These are phyloP conservation scores for Calonectria crousiana DNA, from an alignment of 2,329 filamentous ascomycete genomes.

Conservation along the genomic window DNA sequence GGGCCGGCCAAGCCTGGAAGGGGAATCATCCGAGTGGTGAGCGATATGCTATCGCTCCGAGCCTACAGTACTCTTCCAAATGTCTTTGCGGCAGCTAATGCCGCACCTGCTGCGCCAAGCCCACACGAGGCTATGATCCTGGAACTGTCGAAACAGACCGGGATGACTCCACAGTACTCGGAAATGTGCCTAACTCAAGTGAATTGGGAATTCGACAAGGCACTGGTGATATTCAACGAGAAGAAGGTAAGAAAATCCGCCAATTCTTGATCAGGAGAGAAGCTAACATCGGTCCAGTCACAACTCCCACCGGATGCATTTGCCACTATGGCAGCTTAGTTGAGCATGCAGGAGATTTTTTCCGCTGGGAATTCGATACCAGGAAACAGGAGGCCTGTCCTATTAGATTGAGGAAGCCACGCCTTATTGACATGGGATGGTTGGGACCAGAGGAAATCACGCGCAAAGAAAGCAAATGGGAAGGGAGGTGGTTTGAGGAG, in stretches of 20 bases:
- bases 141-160: conserved; percentile 81
- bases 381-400: neutral
- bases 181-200: conserved; percentile 84
- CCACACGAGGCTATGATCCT: conserved; percentile 78
- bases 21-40: conserved; percentile 79
- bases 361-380: neutral
- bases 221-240: conserved; percentile 79
- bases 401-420: neutral
- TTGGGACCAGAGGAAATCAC: neutral
- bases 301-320: conserved; percentile 65
- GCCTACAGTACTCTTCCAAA: conserved; percentile 69
- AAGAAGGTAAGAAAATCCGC: conserved; percentile 70
- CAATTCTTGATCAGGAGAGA: neutral
- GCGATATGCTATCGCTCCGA: conserved; percentile 81
- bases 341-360: neutral
- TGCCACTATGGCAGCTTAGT: conserved; percentile 30
- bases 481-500: conserved; percentile 28
- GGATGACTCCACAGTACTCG: conserved; percentile 84
- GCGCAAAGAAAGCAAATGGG: conserved; percentile 6
- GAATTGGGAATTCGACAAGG: conserved; percentile 83
- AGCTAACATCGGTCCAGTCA: conserved; percentile 47
- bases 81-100: conserved; percentile 49
- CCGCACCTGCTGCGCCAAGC: conserved; percentile 50
- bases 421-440: neutral
- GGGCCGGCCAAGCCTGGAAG: conserved; percentile 77